Percentiles rank a stretch among this genome's conserved stretches.
Conservation (phyloP, 2,329 filamentous ascomycete genomes). For the Helminthosporium solani region DNA sequence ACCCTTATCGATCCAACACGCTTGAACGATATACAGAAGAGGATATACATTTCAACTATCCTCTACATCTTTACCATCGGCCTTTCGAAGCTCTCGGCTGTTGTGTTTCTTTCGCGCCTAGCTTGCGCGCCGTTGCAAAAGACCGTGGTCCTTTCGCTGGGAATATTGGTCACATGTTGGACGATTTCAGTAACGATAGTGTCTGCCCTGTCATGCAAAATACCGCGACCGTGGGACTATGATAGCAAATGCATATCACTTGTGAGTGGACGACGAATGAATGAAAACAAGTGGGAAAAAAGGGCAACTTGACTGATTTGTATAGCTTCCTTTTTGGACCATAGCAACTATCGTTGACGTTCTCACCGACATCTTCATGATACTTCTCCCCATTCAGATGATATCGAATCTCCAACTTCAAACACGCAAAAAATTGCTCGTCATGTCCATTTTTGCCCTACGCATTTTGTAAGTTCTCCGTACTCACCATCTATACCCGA, state of each 20-base stretch:
- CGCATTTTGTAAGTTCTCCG: constrained; percentile 20
- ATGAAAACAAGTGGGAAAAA: background rate
- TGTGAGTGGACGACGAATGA: constrained; percentile 11
- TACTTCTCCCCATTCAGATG: constrained; percentile 18
- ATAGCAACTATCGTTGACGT: constrained; percentile 20
- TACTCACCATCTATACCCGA: background rate
- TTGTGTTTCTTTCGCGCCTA: constrained; percentile 21
- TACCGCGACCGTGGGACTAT: constrained; percentile 28
- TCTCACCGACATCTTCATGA: constrained; percentile 17
- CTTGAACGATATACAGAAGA: constrained; percentile 17
- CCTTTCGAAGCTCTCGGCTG: constrained; percentile 26
- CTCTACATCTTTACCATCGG: constrained; percentile 23
- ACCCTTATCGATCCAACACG: constrained; percentile 11
- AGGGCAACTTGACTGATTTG: background rate
- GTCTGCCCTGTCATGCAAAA: constrained; percentile 25
- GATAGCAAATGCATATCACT: constrained; percentile 24
- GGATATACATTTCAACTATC: constrained; percentile 24
- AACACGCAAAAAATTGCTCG: constrained; percentile 16
- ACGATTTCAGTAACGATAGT: constrained; percentile 19
- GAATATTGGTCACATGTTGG: constrained; percentile 18
- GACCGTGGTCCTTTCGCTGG: constrained; percentile 10
- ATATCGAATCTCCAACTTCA: constrained; percentile 19
- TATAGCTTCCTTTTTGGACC: constrained; percentile 25
- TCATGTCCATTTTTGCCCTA: constrained; percentile 20
- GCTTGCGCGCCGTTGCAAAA: constrained; percentile 16